Evolutionary conservation across 139 green algal genomes (phyloP), one percentile per base, ranked within the genome.

Genomic region (Micromonas pusilla): DNA sequence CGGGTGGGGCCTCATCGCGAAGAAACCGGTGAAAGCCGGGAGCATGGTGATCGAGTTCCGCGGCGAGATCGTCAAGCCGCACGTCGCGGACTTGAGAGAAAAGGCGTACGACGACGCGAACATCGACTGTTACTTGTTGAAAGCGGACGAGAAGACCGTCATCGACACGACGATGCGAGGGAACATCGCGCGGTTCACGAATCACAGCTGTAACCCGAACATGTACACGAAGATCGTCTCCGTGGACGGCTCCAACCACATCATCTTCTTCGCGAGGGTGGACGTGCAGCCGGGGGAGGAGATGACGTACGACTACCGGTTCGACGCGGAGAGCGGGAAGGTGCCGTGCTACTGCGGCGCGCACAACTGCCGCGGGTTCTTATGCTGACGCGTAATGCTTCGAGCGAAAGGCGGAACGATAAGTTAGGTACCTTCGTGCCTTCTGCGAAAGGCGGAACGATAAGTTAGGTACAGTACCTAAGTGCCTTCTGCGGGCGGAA

Each of bases 101-200:
- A 33, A 78, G 34, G 23, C 30, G 19, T 97, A 97, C 89, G 82
- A 86, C 38, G n/a, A 16, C 32, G 72, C 52, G 52, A 84, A 82
- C 75, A 87, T 81, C 23, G 93, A 98, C 87, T 96, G 90, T 83
- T 98, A 94, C 86, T 85, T 98, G 31, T 97, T 98, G 81, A 86
- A 88, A 52, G 64, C 92, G 30, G 89, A 90, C 52, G 87, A 93
- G 20, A 73, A 87, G 4, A 70, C 83, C 0, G 91, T 98, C 26
- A 82, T 96, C 4, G 93, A 98, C 77, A 84, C 86, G 34, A 98
- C 93, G 0, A 77, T 82, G 57, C 30, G 31, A 3, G 93, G 93
- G 36, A 84, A 80, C 70, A 89, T 91, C 36, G 86, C 65, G 23
- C 87, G 93, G 38, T 97, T 98, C 85, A 93, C 89, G 78, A 97